A percentile compares a stretch with the other conserved stretches of the same genome.
Conservation (phyloP, 306 rosid species). For the Quercus aquifolioides region DNA sequence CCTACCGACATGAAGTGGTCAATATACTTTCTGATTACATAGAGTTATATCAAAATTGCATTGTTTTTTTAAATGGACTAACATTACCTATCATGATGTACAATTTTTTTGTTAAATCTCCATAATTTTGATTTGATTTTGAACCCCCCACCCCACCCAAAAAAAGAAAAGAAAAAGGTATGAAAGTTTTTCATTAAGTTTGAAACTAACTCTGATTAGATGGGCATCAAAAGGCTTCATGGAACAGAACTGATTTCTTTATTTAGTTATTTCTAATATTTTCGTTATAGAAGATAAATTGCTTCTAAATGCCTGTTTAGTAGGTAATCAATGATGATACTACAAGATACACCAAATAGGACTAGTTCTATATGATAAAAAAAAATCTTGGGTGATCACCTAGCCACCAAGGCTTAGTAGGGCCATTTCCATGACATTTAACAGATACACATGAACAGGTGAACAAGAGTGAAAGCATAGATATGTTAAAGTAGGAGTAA, state of each 20-base stretch:
- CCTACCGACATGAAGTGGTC: too few relatives aligned
- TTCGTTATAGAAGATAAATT: neutral
- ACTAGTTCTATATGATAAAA: neutral
- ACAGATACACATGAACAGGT: neutral
- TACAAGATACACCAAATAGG: neutral
- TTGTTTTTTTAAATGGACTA: neutral
- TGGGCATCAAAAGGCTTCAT: neutral
- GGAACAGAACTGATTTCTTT: neutral
- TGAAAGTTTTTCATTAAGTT: neutral
- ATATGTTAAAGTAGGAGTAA: neutral
- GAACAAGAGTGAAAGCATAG: neutral
- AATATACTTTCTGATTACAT: too few relatives aligned
- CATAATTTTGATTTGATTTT: neutral
- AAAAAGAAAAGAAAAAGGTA: neutral
- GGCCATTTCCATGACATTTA: neutral
- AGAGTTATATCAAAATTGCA: neutral
- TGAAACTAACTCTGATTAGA: neutral
- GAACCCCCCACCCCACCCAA: neutral
- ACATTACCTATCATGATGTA: neutral
- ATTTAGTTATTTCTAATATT: neutral
- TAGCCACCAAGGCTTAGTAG: neutral
- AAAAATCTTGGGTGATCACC: neutral
- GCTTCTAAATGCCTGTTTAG: neutral
- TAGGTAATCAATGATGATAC: neutral
- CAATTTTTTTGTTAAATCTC: neutral